Base-by-base conservation (phyloP, 139 green algal genomes). In the Chlorella sp. region DNA sequence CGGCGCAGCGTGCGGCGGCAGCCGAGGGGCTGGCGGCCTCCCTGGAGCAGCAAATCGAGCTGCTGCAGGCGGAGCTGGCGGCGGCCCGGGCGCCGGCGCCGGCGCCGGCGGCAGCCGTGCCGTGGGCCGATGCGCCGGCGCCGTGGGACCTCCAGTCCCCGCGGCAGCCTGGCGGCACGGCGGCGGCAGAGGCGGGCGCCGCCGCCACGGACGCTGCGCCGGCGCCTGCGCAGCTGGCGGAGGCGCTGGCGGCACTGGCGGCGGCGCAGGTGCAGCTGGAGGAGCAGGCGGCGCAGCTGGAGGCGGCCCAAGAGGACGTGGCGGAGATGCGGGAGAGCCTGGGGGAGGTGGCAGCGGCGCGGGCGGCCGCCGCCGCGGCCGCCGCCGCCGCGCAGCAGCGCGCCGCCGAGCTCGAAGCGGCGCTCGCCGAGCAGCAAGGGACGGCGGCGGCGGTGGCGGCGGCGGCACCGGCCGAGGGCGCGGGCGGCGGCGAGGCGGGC, bases 271-370 rank as follows among this genome's bases (percentile, higher is more conserved):
- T 31, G n/a, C 21, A 63, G 73, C 46, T 78, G 35, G 46, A 66
- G 21, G 48, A 63, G 73, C 46, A 71, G 35, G 46, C 56, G 21
- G 48, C 61, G 5, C 51, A 61, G 36, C 29, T 42, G 17, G 41
- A 31, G n/a, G n/a, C 56, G 8, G 71, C 42, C 5, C 35, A 46
- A 14, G 72, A 62, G 1, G 72, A 71, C 19, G 43, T 71, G 33
- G 23, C 35, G 19, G 66, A 40, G 60, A 45, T 71, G 60, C 35
- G 60, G 45, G 60, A 78, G 35, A 78, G 59, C 36, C 60, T 63
- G 4, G 36, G 33, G 21, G 72, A 64, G 45, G 23, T 33, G 4
- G 60, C 45, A 8, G 60, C n/a, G 1, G 45, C 63, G 72, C 43
- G 36, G 48, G 38, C 63, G 60, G 21, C 50, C 45, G 40, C 40